phyloP scores from a whole-genome alignment of 129 eudicot genomes.

The Mikania micrantha region DNA sequence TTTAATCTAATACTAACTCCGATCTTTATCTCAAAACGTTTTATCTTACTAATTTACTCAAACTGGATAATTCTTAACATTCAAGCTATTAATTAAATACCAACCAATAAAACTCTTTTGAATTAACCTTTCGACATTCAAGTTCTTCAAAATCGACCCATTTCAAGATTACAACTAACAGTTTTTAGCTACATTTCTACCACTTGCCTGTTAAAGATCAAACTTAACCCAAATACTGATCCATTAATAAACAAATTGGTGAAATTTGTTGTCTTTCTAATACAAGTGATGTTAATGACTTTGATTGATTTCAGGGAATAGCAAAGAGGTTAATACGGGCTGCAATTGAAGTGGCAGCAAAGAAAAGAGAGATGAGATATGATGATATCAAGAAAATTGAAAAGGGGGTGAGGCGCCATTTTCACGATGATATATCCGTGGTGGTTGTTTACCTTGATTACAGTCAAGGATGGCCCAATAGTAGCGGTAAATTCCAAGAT shows the following conservation, averaged over 20 bases:
- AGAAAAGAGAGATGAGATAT: conserved; percentile 57
- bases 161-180: too few species aligned
- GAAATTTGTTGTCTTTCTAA: too few species aligned
- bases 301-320: conserved; percentile 49
- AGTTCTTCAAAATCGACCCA: too few species aligned
- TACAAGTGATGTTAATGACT: too few species aligned
- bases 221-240: neutral
- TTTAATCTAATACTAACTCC: too few species aligned
- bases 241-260: too few species aligned
- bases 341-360: conserved; percentile 60
- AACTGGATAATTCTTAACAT: too few species aligned
- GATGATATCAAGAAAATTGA: conserved; percentile 59
- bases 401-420: conserved; percentile 67
- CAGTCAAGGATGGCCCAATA: conserved; percentile 32
- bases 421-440: conserved; percentile 75
- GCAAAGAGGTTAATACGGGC: conserved; percentile 64
- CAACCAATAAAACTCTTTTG: too few species aligned
- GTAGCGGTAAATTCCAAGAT: conserved; percentile 26
- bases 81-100: too few species aligned
- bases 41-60: too few species aligned
- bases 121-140: too few species aligned
- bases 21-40: too few species aligned
- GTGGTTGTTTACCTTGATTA: conserved; percentile 60
- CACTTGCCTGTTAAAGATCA: neutral
- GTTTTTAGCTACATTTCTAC: neutral